A percentile compares a stretch with the other conserved stretches of the same genome.
Conservation (phyloP, 352 stramenopile genomes). For the Globisporangium middletonii region DNA sequence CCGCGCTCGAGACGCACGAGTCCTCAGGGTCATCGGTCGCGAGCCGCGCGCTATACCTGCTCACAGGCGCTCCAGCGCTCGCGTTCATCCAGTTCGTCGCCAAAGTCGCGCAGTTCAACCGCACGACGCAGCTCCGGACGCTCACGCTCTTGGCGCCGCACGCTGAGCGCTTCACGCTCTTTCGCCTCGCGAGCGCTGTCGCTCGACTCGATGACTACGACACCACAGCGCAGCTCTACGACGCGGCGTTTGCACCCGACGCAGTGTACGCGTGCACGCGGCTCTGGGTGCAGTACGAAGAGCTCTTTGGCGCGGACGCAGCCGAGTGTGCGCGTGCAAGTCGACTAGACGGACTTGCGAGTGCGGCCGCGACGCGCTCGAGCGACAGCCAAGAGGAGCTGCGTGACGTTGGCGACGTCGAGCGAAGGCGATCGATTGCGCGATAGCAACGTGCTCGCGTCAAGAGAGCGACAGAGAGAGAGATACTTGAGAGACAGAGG, state of each 20-base stretch:
- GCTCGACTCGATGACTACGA: conserved; percentile 39
- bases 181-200: conserved; percentile 41
- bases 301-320: conserved; percentile 30
- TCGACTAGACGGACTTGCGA: too few relatives aligned
- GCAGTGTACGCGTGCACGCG: conserved; percentile 17
- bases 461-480: too few relatives aligned
- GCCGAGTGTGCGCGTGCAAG: conserved; percentile 13
- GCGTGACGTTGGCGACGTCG: too few relatives aligned
- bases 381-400: too few relatives aligned
- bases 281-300: conserved; percentile 56
- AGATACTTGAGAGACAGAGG: too few relatives aligned
- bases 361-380: too few relatives aligned
- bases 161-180: conserved; percentile 35
- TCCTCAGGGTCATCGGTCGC: conserved; percentile 14
- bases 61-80: conserved; percentile 49
- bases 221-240: conserved; percentile 31
- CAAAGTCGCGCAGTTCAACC: conserved; percentile 61
- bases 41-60: conserved; percentile 39
- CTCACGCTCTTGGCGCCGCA: conserved; percentile 38
- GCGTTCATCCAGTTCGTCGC: conserved; percentile 64
- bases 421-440: too few relatives aligned
- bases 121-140: conserved; percentile 37
- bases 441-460: too few relatives aligned
- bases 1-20: conserved; percentile 5
- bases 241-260: conserved; percentile 20